These are phyloP conservation scores for Leavenworthia alabamica DNA, from an alignment of 345 rosid genomes.

Conservation along the genomic window DNA sequence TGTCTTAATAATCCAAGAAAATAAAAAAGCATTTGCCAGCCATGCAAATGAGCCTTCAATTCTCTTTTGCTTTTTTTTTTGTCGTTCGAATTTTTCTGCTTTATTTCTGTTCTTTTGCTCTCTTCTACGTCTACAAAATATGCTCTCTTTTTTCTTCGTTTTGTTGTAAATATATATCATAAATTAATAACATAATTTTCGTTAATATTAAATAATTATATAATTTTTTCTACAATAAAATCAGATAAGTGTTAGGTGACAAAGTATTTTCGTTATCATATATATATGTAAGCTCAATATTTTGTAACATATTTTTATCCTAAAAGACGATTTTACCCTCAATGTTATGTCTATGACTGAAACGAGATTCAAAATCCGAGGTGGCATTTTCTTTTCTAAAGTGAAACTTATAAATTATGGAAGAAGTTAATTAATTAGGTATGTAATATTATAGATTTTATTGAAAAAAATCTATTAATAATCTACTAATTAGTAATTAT, in stretches of 20 bases:
- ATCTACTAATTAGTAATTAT: too few species aligned
- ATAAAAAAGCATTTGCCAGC: slow-evolving; percentile 8
- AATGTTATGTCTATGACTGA: background rate
- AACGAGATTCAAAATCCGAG: background rate
- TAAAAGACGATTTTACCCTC: background rate
- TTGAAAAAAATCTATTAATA: too few species aligned
- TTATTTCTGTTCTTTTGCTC: slow-evolving; percentile 7
- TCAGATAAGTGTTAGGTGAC: too few species aligned
- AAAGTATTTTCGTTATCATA: background rate
- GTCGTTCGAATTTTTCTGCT: background rate
- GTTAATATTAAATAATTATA: background rate
- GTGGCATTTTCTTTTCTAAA: slow-evolving; percentile 2
- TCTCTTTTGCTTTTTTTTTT: slow-evolving; percentile 10
- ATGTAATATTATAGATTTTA: too few species aligned
- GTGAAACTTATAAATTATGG: too few species aligned
- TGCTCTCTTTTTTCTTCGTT: background rate
- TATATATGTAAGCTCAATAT: background rate
- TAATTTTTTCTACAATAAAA: background rate
- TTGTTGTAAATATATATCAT: background rate
- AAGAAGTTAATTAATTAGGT: background rate
- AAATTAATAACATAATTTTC: background rate
- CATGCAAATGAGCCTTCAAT: slow-evolving; percentile 16
- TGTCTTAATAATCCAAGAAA: background rate
- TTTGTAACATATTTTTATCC: background rate
- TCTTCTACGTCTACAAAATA: background rate